Evolutionary conservation across 31 red algal genomes (phyloP).

Genomic region (Odonthalia washingtoniensis): DNA sequence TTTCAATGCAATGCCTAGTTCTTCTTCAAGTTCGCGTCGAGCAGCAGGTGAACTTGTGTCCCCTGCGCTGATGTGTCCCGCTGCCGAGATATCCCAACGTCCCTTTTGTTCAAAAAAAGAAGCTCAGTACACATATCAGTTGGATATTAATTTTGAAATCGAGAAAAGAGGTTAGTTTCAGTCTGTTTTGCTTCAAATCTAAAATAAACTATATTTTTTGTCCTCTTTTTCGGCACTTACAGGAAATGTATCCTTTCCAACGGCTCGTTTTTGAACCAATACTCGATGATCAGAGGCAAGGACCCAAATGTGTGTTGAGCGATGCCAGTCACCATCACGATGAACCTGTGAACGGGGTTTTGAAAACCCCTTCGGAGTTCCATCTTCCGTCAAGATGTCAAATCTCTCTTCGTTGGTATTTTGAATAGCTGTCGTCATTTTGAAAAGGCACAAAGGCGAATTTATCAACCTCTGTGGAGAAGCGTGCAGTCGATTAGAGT

Average conservation of each 20-base stretch:
- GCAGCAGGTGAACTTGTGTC: slow-evolving; percentile 58
- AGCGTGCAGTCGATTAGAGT: no score
- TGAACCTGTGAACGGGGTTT: slow-evolving; percentile 79
- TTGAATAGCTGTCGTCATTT: not conserved
- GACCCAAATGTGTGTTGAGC: slow-evolving; percentile 85
- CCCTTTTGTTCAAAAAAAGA: slow-evolving; percentile 34
- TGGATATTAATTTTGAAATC: no score
- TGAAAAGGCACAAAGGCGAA: no score
- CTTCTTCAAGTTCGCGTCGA: slow-evolving; percentile 74
- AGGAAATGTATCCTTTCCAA: slow-evolving; percentile 84
- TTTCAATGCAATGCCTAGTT: slow-evolving; percentile 68
- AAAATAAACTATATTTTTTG: no score
- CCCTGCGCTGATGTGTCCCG: slow-evolving; percentile 82
- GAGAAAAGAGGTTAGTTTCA: no score
- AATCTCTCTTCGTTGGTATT: slow-evolving; percentile 65
- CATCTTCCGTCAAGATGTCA: slow-evolving; percentile 73
- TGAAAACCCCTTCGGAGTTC: slow-evolving; percentile 44
- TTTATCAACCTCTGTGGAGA: not conserved
- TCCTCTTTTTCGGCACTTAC: no score
- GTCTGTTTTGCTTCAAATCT: no score
- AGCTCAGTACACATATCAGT: no score
- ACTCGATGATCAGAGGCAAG: slow-evolving; percentile 35
- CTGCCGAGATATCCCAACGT: slow-evolving; percentile 85
- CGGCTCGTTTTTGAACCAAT: slow-evolving; percentile 68
- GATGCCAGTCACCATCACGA: slow-evolving; percentile 84